Percentiles rank a stretch among this genome's conserved stretches.
Conservation (phyloP, 306 rosid species). For the Astragalus glycyphyllos region DNA sequence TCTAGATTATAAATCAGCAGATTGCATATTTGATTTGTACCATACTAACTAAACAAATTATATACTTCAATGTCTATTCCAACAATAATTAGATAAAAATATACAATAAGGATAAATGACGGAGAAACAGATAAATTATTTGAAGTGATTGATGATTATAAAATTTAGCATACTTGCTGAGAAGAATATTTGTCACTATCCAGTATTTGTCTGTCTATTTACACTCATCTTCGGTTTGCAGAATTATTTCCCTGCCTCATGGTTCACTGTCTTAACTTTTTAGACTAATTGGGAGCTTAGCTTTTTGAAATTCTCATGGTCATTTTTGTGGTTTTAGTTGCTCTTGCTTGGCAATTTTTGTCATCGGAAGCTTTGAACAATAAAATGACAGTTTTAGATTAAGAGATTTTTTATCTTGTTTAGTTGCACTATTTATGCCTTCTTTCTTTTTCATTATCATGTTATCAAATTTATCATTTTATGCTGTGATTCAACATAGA, state of each 20-base stretch:
- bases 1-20: slow-evolving; percentile 20
- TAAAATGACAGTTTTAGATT: neutral
- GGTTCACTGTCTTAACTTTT: slow-evolving; percentile 17
- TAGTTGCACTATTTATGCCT: slow-evolving; percentile 5
- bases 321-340: slow-evolving; percentile 9
- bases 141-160: slow-evolving; percentile 2
- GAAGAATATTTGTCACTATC: slow-evolving; percentile 14
- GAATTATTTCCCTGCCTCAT: neutral
- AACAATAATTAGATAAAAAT: slow-evolving; percentile 7
- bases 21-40: slow-evolving; percentile 28
- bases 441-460: slow-evolving; percentile 19
- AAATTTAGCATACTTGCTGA: neutral
- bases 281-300: slow-evolving; percentile 6
- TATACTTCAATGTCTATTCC: slow-evolving; percentile 18
- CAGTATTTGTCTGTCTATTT: slow-evolving; percentile 1
- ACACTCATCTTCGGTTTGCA: slow-evolving; percentile 4
- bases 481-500: slow-evolving; percentile 30
- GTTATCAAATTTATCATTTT: slow-evolving; percentile 5
- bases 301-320: neutral
- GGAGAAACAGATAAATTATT: neutral
- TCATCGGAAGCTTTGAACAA: neutral
- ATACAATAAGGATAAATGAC: slow-evolving; percentile 18
- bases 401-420: neutral
- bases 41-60: slow-evolving; percentile 8
- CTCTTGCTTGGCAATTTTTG: neutral